Base-by-base conservation (phyloP, 495 filamentous ascomycete species). In the Hypoxylon lienhwacheense region DNA sequence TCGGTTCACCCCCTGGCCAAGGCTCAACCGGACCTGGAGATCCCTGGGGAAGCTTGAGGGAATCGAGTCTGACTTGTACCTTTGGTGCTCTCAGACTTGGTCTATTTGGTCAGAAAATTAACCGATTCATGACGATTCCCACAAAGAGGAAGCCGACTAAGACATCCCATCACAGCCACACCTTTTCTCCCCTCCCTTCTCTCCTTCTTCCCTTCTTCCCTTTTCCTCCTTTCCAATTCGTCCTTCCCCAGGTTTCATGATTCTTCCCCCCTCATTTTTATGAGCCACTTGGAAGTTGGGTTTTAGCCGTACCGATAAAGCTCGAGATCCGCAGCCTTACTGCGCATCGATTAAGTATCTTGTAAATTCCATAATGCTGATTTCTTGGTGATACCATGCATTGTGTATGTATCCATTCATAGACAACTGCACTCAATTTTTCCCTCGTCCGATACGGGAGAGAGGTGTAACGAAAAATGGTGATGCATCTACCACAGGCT, bases 221-320 rank as follows among this genome's bases (percentile, higher is more conserved):
- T n/a, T n/a, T n/a, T n/a, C n/a, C n/a, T 20, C 28, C 12, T 34
- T 7, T 6, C 14, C 43, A 28, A 33, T 7, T 42, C n/a, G 6
- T 26, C 35, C 20, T 48, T 22, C 33, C 33, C 45, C 34, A 45
- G 17, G n/a, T n/a, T n/a, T n/a, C n/a, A 31, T 25, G 26, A 48
- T 12, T 15, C 16, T 48, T 28, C 12, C 24, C 44, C 51, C 51
- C 46, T 46, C 46, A 36, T 47, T 47, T 37, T 33, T 28, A 41
- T 46, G 24, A 61, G 57, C 57, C 57, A 61, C 57, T 52, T 51
- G 51, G 40, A n/a, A n/a, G n/a, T n/a, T n/a, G n/a, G n/a, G n/a
- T n/a, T 55, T 61, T 55, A 47, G 42, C 32, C 53, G 54, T 55
- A 51, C 35, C 47, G 25, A 41, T 28, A 42, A 55, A 47, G 46